Evolutionary conservation across 75 land plant species (phyloP).

Genomic region (Pinus albicaulis): DNA sequence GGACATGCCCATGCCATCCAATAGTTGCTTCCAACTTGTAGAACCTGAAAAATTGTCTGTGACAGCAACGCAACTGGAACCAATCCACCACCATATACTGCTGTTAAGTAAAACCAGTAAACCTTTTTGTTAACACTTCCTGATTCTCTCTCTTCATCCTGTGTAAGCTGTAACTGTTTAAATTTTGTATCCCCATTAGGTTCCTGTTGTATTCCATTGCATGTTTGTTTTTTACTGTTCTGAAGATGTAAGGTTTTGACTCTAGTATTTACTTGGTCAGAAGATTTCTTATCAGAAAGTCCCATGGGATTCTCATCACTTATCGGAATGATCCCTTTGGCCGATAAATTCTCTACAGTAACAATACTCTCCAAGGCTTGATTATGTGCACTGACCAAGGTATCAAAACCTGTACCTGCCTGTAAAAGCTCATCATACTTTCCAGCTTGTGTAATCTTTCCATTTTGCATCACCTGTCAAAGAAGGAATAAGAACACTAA

Average conservation of each 20-base stretch:
- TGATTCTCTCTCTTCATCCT: slow-evolving; percentile 87
- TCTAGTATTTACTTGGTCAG: not conserved
- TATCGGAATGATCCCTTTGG: not conserved
- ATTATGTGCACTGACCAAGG: slow-evolving; percentile 80
- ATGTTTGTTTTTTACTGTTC: slow-evolving; percentile 21
- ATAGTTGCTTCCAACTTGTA: slow-evolving; percentile 81
- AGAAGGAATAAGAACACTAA: not conserved
- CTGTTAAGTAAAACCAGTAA: slow-evolving; percentile 74
- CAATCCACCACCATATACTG: slow-evolving; percentile 57
- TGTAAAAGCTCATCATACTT: slow-evolving; percentile 67
- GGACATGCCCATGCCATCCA: slow-evolving; percentile 99
- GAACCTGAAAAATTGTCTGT: slow-evolving; percentile 63
- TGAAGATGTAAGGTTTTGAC: slow-evolving; percentile 9
- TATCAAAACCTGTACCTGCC: slow-evolving; percentile 72
- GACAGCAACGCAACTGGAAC: slow-evolving; percentile 58
- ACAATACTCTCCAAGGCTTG: slow-evolving; percentile 60
- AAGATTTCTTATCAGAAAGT: slow-evolving; percentile 17
- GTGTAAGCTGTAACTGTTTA: slow-evolving; percentile 47
- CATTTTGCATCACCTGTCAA: slow-evolving; percentile 87
- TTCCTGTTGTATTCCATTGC: slow-evolving; percentile 26
- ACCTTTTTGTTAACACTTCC: slow-evolving; percentile 80
- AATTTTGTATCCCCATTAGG: slow-evolving; percentile 24
- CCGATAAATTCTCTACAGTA: slow-evolving; percentile 45
- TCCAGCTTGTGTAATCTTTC: slow-evolving; percentile 89
- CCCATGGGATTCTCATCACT: slow-evolving; percentile 3